Evolutionary conservation across 2,329 filamentous ascomycete species (phyloP), one percentile per base, ranked within the genome.

Genomic region (Phaeophleospora eucalypticola): DNA sequence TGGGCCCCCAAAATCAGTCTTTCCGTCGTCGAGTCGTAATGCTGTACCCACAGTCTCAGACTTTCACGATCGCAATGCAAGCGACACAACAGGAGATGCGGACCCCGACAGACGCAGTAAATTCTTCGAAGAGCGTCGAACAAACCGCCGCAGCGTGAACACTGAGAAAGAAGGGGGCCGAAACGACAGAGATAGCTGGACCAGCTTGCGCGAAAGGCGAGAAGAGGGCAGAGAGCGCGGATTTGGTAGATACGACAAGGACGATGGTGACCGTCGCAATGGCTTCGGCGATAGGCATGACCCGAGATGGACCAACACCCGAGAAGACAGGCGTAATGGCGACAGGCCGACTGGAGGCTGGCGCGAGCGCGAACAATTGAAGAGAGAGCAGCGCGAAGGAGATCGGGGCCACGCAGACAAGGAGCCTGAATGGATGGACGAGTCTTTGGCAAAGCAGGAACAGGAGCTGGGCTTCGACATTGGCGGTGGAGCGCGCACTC

Each of bases 391-490:
- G 12, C 69, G 72, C 43, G 68, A 68, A 36, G 60, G 62, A 46
- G 78, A 81, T 46, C 71, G 76, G 43, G 77, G 80, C 34, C 76
- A 76, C 27, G 71, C 78, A 54, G 89, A 94, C 63, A 83, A 87
- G 54, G 88, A 95, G 41, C 90, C 91, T 4, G 90, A 95, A 68
- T 95, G 90, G 91, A 77, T 95, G 67, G 89, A 69, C 33, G 61
- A 65, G 1, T 55, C 55, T 3, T 49, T 58, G 79, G 84, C 82
- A 14, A 77, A 75, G 36, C 83, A 85, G 48, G 84, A 87, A 42
- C 81, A 84, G 59, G 72, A 79, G 36, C 39, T 61, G 24, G 48
- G 56, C 21, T 46, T 59, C 41, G 24, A 29, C 12, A 29, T 29
- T 6, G 24, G 12, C 24, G 53, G 54, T 20, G 58, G 56, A 51